A percentile compares a stretch with the other conserved stretches of the same genome.
Conservation (phyloP, 345 rosid species). For the Citrus sp. region DNA sequence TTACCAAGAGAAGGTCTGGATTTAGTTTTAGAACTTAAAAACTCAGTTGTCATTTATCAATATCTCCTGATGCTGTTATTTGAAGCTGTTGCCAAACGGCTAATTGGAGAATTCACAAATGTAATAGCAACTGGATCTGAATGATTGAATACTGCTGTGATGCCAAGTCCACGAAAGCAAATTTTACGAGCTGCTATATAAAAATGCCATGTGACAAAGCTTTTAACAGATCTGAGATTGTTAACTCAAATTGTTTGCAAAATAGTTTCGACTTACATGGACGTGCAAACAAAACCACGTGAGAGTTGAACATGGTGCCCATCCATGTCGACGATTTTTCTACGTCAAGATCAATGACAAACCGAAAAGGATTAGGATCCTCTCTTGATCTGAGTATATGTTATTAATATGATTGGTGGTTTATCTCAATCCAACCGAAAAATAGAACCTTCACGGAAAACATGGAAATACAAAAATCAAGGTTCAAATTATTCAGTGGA, state of each 20-base stretch:
- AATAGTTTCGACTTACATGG: not conserved
- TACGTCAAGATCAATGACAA: not conserved
- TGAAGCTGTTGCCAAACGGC: not conserved
- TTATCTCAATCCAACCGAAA: too few relatives aligned
- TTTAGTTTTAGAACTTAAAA: conserved; percentile 15
- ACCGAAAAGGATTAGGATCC: not conserved
- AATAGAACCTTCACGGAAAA: not conserved
- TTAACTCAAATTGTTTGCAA: not conserved
- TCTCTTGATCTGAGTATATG: too few relatives aligned
- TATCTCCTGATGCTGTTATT: not conserved
- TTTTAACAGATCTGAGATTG: not conserved
- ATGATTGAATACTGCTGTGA: not conserved
- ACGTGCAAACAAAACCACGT: not conserved
- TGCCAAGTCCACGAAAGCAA: not conserved
- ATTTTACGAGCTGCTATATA: not conserved
- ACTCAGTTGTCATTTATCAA: not conserved
- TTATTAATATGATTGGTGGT: too few relatives aligned
- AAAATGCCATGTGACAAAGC: not conserved
- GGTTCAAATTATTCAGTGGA: not conserved
- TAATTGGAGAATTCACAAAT: not conserved
- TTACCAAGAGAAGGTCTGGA: conserved; percentile 10
- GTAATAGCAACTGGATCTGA: not conserved
- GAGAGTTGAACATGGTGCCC: not conserved
- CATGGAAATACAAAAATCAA: not conserved
- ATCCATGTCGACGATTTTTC: not conserved